Evolutionary conservation across 2,329 filamentous ascomycete species (phyloP).

Genomic region (Aspergillus ochraceus): DNA sequence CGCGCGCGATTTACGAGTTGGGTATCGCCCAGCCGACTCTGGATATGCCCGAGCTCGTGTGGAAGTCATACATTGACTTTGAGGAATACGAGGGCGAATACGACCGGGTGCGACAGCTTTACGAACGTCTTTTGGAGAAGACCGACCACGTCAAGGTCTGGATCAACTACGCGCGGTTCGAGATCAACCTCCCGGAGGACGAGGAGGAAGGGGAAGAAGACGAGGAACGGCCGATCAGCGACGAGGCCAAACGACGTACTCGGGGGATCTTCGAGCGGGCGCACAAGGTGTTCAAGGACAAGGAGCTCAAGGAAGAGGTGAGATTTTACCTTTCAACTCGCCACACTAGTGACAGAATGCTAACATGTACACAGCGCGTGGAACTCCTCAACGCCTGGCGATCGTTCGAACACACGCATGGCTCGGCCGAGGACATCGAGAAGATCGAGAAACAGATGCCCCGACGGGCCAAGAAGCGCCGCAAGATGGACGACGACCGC

Average conservation of each 20-base stretch:
- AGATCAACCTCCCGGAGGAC: constrained; percentile 85
- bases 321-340: constrained; percentile 16
- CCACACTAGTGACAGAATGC: constrained; percentile 9
- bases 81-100: constrained; percentile 95
- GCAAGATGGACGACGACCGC: constrained; percentile 85
- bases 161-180: constrained; percentile 98
- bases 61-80: constrained; percentile 99
- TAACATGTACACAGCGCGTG: constrained; percentile 61
- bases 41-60: constrained; percentile 96
- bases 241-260: constrained; percentile 79
- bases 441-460: constrained; percentile 93
- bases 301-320: constrained; percentile 84
- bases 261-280: constrained; percentile 82
- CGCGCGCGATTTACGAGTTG: constrained; percentile 87
- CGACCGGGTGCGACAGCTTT: constrained; percentile 75
- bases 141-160: constrained; percentile 99
- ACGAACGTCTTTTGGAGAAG: constrained; percentile 88
- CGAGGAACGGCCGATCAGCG: constrained; percentile 65
- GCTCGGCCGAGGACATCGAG: constrained; percentile 70
- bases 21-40: constrained; percentile 78
- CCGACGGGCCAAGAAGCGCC: constrained; percentile 84
- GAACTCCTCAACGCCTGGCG: constrained; percentile 89
- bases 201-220: constrained; percentile 63
- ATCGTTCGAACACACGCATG: constrained; percentile 85
- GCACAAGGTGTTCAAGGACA: constrained; percentile 82